Percentiles rank a stretch among this genome's conserved stretches.
Conservation (phyloP, 2,329 filamentous ascomycete genomes). For the Stemphylium lycopersici region DNA sequence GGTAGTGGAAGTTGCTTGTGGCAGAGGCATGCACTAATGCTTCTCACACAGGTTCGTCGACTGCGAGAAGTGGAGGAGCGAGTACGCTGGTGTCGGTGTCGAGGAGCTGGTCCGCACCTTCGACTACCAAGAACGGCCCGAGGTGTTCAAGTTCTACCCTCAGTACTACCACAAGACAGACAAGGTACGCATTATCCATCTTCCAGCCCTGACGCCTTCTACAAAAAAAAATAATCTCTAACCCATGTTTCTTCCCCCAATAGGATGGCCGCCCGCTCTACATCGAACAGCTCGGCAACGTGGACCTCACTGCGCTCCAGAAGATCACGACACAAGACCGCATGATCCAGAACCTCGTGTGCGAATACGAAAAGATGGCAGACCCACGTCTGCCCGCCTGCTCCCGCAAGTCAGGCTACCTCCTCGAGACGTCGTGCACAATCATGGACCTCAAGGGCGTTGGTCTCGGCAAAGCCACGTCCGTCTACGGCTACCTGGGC, state of each 20-base stretch:
- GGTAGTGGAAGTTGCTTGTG: not conserved
- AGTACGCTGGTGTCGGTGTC: constrained; percentile 70
- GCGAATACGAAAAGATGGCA: constrained; percentile 95
- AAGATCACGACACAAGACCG: constrained; percentile 91
- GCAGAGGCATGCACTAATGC: too few relatives aligned
- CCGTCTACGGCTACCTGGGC: constrained; percentile 87
- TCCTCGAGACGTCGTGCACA: constrained; percentile 97
- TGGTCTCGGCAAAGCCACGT: constrained; percentile 77
- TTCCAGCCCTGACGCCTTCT: not conserved
- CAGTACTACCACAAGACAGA: constrained; percentile 99
- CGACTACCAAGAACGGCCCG: constrained; percentile 82
- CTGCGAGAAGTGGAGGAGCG: constrained; percentile 87
- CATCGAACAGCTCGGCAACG: constrained; percentile 93
- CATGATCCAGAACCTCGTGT: constrained; percentile 95
- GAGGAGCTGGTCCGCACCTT: constrained; percentile 81
- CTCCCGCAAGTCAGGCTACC: constrained; percentile 85
- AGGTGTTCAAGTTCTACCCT: constrained; percentile 90
- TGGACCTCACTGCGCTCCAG: constrained; percentile 87
- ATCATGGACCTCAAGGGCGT: constrained; percentile 99
- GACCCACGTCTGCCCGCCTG: constrained; percentile 94
- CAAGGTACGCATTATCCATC: constrained; percentile 58
- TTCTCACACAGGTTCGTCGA: constrained; percentile 76
- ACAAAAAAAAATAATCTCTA: constrained; percentile 6
- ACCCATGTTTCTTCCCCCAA: not conserved
- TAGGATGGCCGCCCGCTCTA: constrained; percentile 96